These are phyloP conservation scores for Aureobasidium lini DNA, from an alignment of 2,329 filamentous ascomycete species.

Conservation along the genomic window DNA sequence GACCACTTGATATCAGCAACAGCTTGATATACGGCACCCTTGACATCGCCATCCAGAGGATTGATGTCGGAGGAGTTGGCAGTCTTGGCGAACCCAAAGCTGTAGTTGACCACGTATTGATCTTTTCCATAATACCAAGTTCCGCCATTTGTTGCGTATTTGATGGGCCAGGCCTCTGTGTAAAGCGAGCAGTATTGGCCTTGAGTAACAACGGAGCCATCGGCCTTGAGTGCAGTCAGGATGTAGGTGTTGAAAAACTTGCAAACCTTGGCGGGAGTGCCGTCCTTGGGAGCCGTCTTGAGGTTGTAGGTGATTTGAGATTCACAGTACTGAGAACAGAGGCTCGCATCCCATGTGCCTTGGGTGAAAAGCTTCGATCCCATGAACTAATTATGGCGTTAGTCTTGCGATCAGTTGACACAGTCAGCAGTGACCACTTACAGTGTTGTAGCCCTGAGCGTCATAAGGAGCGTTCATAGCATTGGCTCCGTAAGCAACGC, in stretches of 20 bases:
- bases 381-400: too few relatives aligned
- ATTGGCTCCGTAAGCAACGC: neutral
- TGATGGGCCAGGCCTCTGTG: constrained; percentile 14
- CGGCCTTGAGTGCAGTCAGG: neutral
- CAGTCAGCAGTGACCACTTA: too few relatives aligned
- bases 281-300: neutral
- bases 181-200: constrained; percentile 16
- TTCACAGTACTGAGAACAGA: too few relatives aligned
- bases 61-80: neutral
- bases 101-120: constrained; percentile 13
- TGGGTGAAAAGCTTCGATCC: too few relatives aligned
- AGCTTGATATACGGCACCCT: constrained; percentile 14
- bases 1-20: constrained; percentile 8
- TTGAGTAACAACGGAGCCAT: constrained; percentile 7
- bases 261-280: neutral
- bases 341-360: too few relatives aligned
- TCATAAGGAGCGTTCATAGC: too few relatives aligned
- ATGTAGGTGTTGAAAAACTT: constrained; percentile 11
- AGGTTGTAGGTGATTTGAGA: too few relatives aligned
- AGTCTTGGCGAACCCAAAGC: constrained; percentile 11
- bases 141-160: constrained; percentile 18
- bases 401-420: too few relatives aligned
- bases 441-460: too few relatives aligned
- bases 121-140: constrained; percentile 12
- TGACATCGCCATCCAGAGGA: neutral